Base-by-base conservation (phyloP, 805 yeast species). In the Hyphopichia homilentoma region DNA sequence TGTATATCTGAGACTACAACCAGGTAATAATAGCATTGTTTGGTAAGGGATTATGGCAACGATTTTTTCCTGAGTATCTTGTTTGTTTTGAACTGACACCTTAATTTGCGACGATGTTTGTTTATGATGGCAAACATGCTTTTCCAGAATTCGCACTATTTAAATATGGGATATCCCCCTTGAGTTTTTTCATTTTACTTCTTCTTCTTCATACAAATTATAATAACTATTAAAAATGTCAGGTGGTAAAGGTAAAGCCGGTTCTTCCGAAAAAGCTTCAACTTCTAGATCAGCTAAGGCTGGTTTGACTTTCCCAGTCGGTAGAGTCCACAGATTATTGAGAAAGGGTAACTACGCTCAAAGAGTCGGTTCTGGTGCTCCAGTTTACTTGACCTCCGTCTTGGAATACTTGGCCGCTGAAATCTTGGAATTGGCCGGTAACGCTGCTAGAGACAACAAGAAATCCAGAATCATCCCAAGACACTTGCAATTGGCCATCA, bases 301-400 rank as follows among this genome's bases (percentile, higher is more conserved):
- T 62, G 97, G 97, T 69, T 80, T 90, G 62, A 86, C 95, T 57
- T 90, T 90, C 94, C 97, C 97, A 75, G 97, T 90, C 51, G 97
- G 97, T 70, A 89, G 97, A 81, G 93, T 90, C 53, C 96, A 90
- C 78, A 82, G 97, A 75, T 78, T 89, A 54, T 73, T 90, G 61
- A 86, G 95, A 81, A 87, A 84, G 73, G 96, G 96, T 66, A 86
- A 89, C 82, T 86, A 90, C 75, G 95, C 97, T 60, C 95, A 89
- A 75, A 83, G 97, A 76, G 83, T 90, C 55, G 97, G 97, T 79
- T 88, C 97, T 50, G 96, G 96, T 81, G 97, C 97, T 57, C 97
- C 97, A 73, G 90, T 90, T 45, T 90, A 89, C 74, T 77, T 90
- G 62, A 89, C 97, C 51, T 95, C 97, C 36, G 97, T 90, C 38